Evolutionary conservation across 2,329 filamentous ascomycete species (phyloP), one percentile per base, ranked within the genome.

Genomic region (Talaromyces sp.): DNA sequence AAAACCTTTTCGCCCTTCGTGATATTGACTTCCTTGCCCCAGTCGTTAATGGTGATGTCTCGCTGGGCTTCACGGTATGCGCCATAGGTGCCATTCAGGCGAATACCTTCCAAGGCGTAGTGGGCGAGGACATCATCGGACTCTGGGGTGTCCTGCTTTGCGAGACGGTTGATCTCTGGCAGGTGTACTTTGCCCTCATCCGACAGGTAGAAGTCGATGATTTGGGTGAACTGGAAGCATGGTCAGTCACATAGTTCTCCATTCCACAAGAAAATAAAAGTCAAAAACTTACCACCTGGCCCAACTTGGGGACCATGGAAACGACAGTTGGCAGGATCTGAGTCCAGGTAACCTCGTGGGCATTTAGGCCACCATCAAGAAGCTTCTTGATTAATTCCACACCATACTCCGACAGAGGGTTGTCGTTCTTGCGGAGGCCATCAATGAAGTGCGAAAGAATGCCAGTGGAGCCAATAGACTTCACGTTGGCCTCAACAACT

Each of bases 81-180:
- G 10, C 84, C 83, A 59, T 85, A 84, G 0, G 84, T 84, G 11
- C 86, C 85, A 4, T 86, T 85, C 58, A 93, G 79, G 44, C 90
- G 86, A 60, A 90, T 82, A 17, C 86, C 89, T 73, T 91, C 91
- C 78, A 89, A 81, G 51, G 84, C 85, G 70, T 91, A 92, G 44
- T 86, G 87, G 1, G 89, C 80, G 2, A 93, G 80, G 36, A 84
- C 76, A 1, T 85, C 80, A 65, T 92, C 88, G 0, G 81, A 83
- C 64, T 87, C 84, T 1, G 78, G 77, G 0, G 82, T 78, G 4
- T 85, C 79, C 44, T 82, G 71, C 36, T 80, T 76, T 30, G 90
- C 85, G 17, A 89, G 77, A 19, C 77, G 77, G 66, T 88, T 82
- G 59, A 93, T 81, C 51, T 86, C 84, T 0, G 83, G 78, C 0